phyloP scores from a whole-genome alignment of 2,329 filamentous ascomycete genomes.

The Trichoderma atrobrunneum region DNA sequence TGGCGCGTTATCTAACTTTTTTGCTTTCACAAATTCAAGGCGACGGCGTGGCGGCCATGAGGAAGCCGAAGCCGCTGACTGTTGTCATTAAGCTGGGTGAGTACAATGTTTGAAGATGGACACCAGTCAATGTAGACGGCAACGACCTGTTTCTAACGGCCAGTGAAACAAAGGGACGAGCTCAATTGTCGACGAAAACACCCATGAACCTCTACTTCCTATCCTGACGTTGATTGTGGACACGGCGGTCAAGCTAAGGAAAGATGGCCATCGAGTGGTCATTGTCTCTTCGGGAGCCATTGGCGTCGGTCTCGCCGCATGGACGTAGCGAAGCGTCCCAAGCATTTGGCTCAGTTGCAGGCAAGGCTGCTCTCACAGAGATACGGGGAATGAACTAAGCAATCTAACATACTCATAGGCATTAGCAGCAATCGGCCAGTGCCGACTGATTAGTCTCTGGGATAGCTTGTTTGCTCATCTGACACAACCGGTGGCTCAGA shows the following conservation, averaged over 20 bases:
- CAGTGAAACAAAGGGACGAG: constrained; percentile 68
- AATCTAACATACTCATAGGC: constrained; percentile 49
- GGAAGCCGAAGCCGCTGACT: constrained; percentile 49
- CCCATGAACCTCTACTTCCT: constrained; percentile 87
- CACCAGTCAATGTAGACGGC: not conserved
- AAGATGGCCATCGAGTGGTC: constrained; percentile 91
- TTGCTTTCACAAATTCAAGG: not conserved
- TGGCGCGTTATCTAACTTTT: not conserved
- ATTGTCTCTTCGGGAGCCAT: constrained; percentile 97
- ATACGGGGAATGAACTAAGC: not conserved
- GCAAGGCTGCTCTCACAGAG: constrained; percentile 37
- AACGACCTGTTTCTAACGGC: not conserved
- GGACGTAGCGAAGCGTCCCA: constrained; percentile 82
- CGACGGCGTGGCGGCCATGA: constrained; percentile 53
- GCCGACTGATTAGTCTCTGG: constrained; percentile 91
- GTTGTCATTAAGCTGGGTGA: constrained; percentile 87
- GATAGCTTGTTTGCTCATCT: constrained; percentile 87
- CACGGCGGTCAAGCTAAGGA: constrained; percentile 80
- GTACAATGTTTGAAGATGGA: too few relatives aligned
- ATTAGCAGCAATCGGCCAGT: constrained; percentile 93
- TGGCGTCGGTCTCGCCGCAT: constrained; percentile 89
- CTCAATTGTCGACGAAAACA: constrained; percentile 97
- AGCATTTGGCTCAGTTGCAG: constrained; percentile 85
- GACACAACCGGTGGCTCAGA: constrained; percentile 88
- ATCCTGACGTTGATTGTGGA: constrained; percentile 91